Base-by-base conservation (phyloP, 371 early-diverging fungal species). In the Mortierella sp. region DNA sequence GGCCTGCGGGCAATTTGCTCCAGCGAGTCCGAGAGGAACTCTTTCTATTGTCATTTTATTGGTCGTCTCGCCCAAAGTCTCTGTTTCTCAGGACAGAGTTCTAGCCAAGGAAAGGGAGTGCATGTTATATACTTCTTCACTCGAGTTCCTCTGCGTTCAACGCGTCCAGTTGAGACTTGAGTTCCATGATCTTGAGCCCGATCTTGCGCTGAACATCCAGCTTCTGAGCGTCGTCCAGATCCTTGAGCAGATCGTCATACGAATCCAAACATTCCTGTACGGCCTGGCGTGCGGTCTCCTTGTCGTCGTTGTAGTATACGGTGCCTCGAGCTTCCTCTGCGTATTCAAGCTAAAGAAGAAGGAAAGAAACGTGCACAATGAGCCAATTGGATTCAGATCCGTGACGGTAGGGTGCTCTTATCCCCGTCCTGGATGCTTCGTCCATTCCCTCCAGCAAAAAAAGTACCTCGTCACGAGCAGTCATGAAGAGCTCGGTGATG, bases 141-240 rank as follows among this genome's bases (percentile, higher is more conserved):
- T 73, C 74, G 8, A 73, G 65, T 34, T 73, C 74, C 38, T 73
- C 74, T 12, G 64, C 64, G 42, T 73, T 73, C 46, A 73, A 45
- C 31, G 74, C 68, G 58, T 73, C 74, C 54, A 73, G 43, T 38
- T 73, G 74, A 4, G 64, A 64, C 65, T 73, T 73, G 58, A 73
- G 69, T 21, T 73, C 74, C 69, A 68, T 59, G 61, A 73, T 73
- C 74, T 73, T 73, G 61, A 73, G 74, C 3, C 74, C 74, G 41
- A 73, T 73, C 65, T 73, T 73, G 61, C 74, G 74, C 38, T 73
- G 74, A 2, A 73, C 64, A 49, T 73, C 74, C 56, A 68, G n/a
- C 61, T 73, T 73, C 30, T 73, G 68, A 6, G 64, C 68, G 6
- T 73, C 60, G 34, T 58, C 42, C 38, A 63, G 55, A 7, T 68